phyloP scores from a whole-genome alignment of 768 basidiomycete species.

The Clavaria fumosa region DNA sequence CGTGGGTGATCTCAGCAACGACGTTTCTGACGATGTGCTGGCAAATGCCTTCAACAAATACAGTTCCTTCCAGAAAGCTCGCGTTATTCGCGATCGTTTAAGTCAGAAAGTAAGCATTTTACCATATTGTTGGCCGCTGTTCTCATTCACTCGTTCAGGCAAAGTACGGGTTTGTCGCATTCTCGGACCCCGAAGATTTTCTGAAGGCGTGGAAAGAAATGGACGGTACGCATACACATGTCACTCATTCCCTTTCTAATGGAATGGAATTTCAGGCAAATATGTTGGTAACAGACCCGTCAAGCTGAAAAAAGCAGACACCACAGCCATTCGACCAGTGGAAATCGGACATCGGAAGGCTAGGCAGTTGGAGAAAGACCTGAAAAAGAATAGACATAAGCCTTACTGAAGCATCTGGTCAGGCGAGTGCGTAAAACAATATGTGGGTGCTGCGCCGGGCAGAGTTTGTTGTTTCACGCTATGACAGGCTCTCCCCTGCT shows the following conservation, averaged over 20 bases:
- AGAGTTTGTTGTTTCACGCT: too few species aligned
- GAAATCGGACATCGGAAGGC: constrained; percentile 91
- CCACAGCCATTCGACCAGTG: constrained; percentile 72
- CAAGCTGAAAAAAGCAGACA: constrained; percentile 88
- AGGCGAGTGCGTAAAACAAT: too few species aligned
- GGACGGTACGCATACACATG: constrained; percentile 53
- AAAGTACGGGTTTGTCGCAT: constrained; percentile 94
- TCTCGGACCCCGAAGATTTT: constrained; percentile 97
- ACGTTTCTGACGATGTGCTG: constrained; percentile 91
- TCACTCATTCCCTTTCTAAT: constrained; percentile 5
- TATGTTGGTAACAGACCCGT: constrained; percentile 98
- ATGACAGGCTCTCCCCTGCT: too few species aligned
- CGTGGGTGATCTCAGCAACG: constrained; percentile 95
- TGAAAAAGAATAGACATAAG: constrained; percentile 82
- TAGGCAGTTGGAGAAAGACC: constrained; percentile 72
- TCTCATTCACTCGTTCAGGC: constrained; percentile 34
- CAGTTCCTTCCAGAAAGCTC: constrained; percentile 83
- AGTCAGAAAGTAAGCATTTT: constrained; percentile 63
- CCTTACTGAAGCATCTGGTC: constrained; percentile 58
- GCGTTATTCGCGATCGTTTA: constrained; percentile 86
- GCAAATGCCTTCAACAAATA: constrained; percentile 90
- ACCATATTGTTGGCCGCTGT: not conserved
- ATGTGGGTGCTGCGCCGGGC: too few species aligned
- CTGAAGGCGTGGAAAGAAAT: constrained; percentile 98
- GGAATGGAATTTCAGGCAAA: constrained; percentile 40